phyloP scores from a whole-genome alignment of 768 basidiomycete species.

The Suillus spraguei region DNA sequence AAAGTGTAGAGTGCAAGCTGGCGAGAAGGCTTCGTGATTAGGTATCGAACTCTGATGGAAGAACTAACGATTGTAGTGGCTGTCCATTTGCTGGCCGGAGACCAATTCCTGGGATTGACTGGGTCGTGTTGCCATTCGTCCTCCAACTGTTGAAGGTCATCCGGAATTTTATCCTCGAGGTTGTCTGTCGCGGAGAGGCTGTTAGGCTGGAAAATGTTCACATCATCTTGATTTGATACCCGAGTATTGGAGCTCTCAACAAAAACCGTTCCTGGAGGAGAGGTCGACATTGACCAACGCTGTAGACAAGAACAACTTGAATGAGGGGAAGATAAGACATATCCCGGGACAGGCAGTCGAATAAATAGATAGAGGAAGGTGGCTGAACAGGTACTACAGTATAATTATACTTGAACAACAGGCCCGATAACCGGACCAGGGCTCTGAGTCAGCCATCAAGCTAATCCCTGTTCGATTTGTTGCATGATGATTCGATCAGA shows the following conservation, averaged over 20 bases:
- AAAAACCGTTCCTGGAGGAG: neutral
- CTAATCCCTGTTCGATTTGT: neutral
- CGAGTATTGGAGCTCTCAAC: neutral
- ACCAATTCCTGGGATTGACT: constrained; percentile 23
- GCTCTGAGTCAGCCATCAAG: neutral
- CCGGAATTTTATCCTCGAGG: neutral
- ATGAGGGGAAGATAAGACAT: neutral
- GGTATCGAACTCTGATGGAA: constrained; percentile 20
- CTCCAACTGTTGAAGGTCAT: neutral
- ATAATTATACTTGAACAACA: neutral
- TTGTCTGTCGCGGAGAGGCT: neutral
- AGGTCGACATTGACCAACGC: neutral
- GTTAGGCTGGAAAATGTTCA: neutral
- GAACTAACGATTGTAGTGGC: constrained; percentile 35
- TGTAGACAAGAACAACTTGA: neutral
- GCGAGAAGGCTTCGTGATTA: neutral
- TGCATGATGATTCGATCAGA: neutral
- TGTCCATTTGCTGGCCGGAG: neutral
- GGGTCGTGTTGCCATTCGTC: constrained; percentile 53
- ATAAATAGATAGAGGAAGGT: neutral
- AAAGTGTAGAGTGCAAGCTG: neutral
- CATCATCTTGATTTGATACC: neutral
- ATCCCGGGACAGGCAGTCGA: neutral
- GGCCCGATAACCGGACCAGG: neutral
- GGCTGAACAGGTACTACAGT: constrained; percentile 1